Conservation (phyloP, 768 basidiomycete genomes). For the Terana coerulea region DNA sequence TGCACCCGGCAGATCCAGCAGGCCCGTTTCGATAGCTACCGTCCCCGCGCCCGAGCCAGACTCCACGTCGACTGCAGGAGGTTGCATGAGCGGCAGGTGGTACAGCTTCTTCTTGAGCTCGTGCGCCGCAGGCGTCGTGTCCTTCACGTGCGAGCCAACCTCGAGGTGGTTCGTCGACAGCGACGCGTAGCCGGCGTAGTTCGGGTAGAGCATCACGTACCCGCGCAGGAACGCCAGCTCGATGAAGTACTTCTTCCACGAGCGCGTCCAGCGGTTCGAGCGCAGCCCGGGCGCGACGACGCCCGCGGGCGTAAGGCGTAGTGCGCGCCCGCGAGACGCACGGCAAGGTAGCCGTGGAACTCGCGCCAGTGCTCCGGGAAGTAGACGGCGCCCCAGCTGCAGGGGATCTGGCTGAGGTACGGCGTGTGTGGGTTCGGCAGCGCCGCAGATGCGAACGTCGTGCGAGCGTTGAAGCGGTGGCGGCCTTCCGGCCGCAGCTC, state of each 20-base stretch:
- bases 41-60: conserved; percentile 10
- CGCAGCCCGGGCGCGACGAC: conserved; percentile 69
- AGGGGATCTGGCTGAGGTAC: conserved; percentile 83
- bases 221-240: conserved; percentile 79
- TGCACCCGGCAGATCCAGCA: conserved; percentile 59
- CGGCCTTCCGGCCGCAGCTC: conserved; percentile 71
- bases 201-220: conserved; percentile 88
- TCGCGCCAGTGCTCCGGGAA: conserved; percentile 88
- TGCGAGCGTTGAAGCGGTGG: conserved; percentile 60
- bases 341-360: conserved; percentile 72
- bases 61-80: conserved; percentile 27
- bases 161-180: conserved; percentile 91
- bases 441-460: conserved; percentile 43
- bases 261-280: conserved; percentile 76
- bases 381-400: conserved; percentile 90
- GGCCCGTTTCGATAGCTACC: conserved; percentile 19
- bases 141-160: conserved; percentile 74
- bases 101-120: conserved; percentile 61
- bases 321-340: conserved; percentile 59
- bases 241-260: conserved; percentile 91
- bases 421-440: conserved; percentile 51
- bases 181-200: conserved; percentile 66
- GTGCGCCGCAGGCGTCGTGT: conserved; percentile 41
- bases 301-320: conserved; percentile 33
- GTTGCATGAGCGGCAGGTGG: conserved; percentile 63